Base-by-base conservation (phyloP, 106 monocot genomes). In the Allium cepa region DNA sequence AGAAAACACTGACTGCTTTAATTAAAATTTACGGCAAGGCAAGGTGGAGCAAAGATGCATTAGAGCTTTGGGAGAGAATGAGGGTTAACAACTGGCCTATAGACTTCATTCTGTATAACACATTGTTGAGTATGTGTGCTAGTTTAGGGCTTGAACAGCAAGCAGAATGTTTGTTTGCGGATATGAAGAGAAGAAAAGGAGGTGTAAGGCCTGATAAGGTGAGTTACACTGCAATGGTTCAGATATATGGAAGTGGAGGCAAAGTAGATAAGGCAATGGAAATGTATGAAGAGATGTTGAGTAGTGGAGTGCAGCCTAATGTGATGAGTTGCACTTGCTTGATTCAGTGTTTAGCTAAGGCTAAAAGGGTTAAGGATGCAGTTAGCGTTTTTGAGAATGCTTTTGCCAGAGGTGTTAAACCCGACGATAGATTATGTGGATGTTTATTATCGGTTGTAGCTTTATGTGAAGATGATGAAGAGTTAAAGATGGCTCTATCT, bases 201-300 rank as follows among this genome's bases (percentile, higher is more conserved):
- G 36, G 49, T 9, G 57, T 8, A 14, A 63, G 58, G 26, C 99
- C 99, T 0, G 99, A 99, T 57, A 85, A 69, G 50, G 93, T 82
- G 80, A 99, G 85, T 56, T 99, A 99, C 71, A 83, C 90, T 10
- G 84, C 92, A 12, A 90, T 99, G 93, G 82, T 99, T 53, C 90
- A 90, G 15, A 75, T 93, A 36, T 93, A 99, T 18, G 76, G 83
- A 13, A 83, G 85, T 68, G 76, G 56, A 0, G 90, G 90, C 11
- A 90, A 87, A 64, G 63, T 68, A 1, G 87, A 93, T 4, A 73
- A 71, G n/a, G 99, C 92, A 10, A 26, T 77, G 66, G 56, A 77
- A 27, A 10, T 89, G 73, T 93, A 90, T 62, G 83, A 83, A 14
- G 84, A 89, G 69, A 99, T 99, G 99, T 52, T 90, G 45, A 69